These are phyloP conservation scores for Uromyces viciae-fabae DNA, from an alignment of 1,284 basidiomycete species.

Conservation along the genomic window DNA sequence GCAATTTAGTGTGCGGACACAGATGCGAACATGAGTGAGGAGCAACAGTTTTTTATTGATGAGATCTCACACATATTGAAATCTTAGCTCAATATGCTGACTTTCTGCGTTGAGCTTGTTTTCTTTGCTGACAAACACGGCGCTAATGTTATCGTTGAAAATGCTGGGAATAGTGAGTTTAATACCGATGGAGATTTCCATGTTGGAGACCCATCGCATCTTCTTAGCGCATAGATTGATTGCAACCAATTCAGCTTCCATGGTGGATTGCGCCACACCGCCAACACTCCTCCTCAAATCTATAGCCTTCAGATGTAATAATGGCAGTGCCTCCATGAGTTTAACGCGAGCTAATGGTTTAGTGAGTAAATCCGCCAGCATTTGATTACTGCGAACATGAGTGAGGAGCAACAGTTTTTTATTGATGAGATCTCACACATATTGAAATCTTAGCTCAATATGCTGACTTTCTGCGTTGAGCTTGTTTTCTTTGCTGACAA, in stretches of 20 bases:
- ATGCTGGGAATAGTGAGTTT: background rate
- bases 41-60: background rate
- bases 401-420: background rate
- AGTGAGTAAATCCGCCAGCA: background rate
- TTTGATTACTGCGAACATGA: background rate
- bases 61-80: background rate
- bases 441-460: background rate
- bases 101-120: background rate
- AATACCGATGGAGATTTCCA: background rate
- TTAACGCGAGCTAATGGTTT: background rate
- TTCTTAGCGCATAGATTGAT: background rate
- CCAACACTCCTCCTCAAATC: conserved; percentile 5
- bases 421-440: background rate
- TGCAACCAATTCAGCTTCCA: background rate
- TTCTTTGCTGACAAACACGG: background rate
- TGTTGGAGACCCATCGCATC: background rate
- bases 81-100: background rate
- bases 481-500: background rate
- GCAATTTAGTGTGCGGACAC: too few species aligned
- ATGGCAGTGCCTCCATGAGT: background rate
- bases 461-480: background rate
- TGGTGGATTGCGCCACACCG: conserved; percentile 19
- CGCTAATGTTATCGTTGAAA: background rate
- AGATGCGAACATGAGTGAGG: too few species aligned
- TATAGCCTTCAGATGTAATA: background rate